Evolutionary conservation across 2,329 filamentous ascomycete species (phyloP).

Genomic region (Ophiostoma ips): DNA sequence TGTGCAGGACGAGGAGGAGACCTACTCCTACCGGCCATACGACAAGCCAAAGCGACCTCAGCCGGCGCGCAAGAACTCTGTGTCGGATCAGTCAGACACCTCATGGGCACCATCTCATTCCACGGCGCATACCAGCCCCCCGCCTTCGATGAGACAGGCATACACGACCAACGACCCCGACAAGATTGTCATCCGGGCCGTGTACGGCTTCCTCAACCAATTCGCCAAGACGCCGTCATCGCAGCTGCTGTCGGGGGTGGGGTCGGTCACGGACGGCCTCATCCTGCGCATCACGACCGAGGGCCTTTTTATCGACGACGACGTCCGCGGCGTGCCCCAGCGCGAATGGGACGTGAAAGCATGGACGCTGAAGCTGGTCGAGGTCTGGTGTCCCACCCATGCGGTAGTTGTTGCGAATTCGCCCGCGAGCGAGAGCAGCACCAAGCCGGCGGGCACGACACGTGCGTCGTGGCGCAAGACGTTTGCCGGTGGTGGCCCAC

Average conservation of each 20-base stretch:
- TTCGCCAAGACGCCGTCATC: slow-evolving; percentile 83
- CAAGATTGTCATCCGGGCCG: slow-evolving; percentile 90
- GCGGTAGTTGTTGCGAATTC: slow-evolving; percentile 33
- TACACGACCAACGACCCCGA: slow-evolving; percentile 84
- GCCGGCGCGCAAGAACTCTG: slow-evolving; percentile 42
- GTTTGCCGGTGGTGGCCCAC: slow-evolving; percentile 21
- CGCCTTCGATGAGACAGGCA: slow-evolving; percentile 60
- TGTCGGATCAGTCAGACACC: slow-evolving; percentile 64
- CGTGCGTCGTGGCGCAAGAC: slow-evolving; percentile 33
- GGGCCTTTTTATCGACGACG: slow-evolving; percentile 93
- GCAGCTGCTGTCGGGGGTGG: slow-evolving; percentile 72
- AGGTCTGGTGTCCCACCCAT: slow-evolving; percentile 68
- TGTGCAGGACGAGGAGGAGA: slow-evolving; percentile 38
- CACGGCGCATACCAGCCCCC: slow-evolving; percentile 71
- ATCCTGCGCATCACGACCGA: slow-evolving; percentile 87
- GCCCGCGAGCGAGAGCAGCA: slow-evolving; percentile 22
- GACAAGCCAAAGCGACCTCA: slow-evolving; percentile 47
- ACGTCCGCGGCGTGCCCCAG: slow-evolving; percentile 79
- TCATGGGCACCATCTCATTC: slow-evolving; percentile 78
- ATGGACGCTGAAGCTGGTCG: slow-evolving; percentile 87
- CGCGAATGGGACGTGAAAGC: slow-evolving; percentile 98
- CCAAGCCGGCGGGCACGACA: slow-evolving; percentile 27
- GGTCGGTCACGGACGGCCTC: slow-evolving; percentile 78
- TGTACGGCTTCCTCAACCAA: slow-evolving; percentile 83
- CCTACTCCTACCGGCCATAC: slow-evolving; percentile 64